Conservation (phyloP, 169 alveolate species). For the Miamiensis avidus region DNA sequence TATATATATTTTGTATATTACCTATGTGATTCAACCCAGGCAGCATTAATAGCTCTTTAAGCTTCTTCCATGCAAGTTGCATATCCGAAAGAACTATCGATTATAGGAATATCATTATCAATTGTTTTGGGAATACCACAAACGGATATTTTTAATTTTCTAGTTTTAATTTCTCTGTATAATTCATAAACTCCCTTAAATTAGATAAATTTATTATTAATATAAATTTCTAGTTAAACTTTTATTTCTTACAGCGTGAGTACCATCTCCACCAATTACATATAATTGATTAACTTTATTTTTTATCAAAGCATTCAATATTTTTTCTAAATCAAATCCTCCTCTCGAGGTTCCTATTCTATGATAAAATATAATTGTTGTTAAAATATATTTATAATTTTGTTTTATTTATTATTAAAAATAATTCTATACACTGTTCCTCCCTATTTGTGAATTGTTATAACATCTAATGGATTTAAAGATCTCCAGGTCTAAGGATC, state of each 20-base stretch:
- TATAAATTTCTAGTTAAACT: too few relatives aligned
- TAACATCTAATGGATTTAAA: conserved; percentile 64
- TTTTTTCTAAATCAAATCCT: conserved; percentile 69
- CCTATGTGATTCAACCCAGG: conserved; percentile 81
- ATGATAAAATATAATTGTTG: too few relatives aligned
- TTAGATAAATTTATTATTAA: too few relatives aligned
- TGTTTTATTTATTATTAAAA: conserved; percentile 40
- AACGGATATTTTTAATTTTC: conserved; percentile 58
- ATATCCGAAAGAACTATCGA: conserved; percentile 89
- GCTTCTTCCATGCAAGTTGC: conserved; percentile 85
- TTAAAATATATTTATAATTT: too few relatives aligned
- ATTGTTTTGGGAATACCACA: conserved; percentile 92
- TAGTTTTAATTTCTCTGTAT: conserved; percentile 54
- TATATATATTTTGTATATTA: too few relatives aligned
- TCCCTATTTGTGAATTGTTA: conserved; percentile 77
- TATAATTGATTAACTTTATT: conserved; percentile 68
- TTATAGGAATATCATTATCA: conserved; percentile 91
- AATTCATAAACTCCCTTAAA: conserved; percentile 78
- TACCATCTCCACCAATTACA: conserved; percentile 91
- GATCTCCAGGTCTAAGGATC: conserved; percentile 49
- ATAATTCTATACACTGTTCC: conserved; percentile 67
- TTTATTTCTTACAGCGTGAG: conserved; percentile 55
- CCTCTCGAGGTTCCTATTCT: conserved; percentile 75
- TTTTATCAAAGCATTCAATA: conserved; percentile 58
- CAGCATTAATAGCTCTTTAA: conserved; percentile 81